Evolutionary conservation across 106 monocot genomes (phyloP).

Genomic region (Acorus gramineus): DNA sequence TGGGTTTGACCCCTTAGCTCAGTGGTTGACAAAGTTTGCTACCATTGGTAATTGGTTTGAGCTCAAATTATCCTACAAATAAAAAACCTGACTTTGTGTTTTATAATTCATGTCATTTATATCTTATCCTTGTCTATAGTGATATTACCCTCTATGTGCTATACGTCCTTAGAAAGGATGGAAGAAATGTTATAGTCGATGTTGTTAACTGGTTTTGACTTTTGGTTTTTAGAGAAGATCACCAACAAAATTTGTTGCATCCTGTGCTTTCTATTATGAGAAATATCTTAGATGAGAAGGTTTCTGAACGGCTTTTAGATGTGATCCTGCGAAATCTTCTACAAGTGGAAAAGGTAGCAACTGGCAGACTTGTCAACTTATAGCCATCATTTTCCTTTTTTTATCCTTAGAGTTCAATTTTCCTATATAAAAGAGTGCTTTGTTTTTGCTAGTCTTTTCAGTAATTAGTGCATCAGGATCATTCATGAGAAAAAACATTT

Average conservation of each 20-base stretch:
- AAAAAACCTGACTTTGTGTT: too few relatives aligned
- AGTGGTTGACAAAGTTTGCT: too few relatives aligned
- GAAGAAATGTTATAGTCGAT: background rate
- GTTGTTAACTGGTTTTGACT: background rate
- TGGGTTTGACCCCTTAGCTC: too few relatives aligned
- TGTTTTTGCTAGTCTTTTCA: too few relatives aligned
- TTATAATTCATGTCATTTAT: too few relatives aligned
- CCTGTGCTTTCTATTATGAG: conserved; percentile 69
- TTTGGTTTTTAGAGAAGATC: conserved; percentile 39
- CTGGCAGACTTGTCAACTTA: background rate
- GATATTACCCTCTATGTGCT: background rate
- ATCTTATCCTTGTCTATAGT: too few relatives aligned
- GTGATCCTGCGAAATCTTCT: conserved; percentile 63
- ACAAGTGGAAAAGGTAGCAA: conserved; percentile 54
- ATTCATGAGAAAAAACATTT: too few relatives aligned
- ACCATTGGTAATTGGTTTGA: too few relatives aligned
- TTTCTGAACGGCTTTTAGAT: conserved; percentile 49
- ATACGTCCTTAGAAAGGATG: background rate
- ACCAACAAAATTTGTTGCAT: conserved; percentile 49
- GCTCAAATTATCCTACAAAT: too few relatives aligned
- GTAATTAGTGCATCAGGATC: too few relatives aligned
- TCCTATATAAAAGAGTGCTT: too few relatives aligned
- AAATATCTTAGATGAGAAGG: conserved; percentile 53
- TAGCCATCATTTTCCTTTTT: background rate
- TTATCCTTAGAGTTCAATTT: background rate